Evolutionary conservation across 2,329 filamentous ascomycete species (phyloP), one percentile per base, ranked within the genome.

Genomic region (Gnomoniopsis smithogilvyi): DNA sequence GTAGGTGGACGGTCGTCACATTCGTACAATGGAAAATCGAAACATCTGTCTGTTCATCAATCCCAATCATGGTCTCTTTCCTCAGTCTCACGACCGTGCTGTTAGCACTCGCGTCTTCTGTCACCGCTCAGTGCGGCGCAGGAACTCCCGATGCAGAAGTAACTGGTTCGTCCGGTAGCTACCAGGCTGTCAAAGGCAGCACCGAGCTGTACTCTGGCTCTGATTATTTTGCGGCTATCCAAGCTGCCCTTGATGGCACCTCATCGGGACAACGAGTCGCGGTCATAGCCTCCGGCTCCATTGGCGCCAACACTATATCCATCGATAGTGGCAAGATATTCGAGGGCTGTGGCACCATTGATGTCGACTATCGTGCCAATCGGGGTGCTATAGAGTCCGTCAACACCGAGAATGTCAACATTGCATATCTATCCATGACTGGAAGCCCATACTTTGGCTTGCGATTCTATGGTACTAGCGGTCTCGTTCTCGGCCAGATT

Each of bases 391-490:
- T 85, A 51, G 81, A 85, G 68, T 76, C 76, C 0, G 72, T 77
- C 2, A 70, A 78, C 63, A 78, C 79, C 10, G 65, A 68, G 2
- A 76, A 76, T 60, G 81, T 83, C 17, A 70, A 76, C 46, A 85
- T 85, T 51, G 81, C 82, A 0, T 84, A 81, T 64, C 74, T 85
- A 3, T 80, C 69, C 54, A 80, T 85, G 80, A 83, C 81, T 3
- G 82, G 82, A 2, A 80, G 74, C 64, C 81, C 82, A 0, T 84
- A 84, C 68, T 85, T 85, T 57, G 82, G 80, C 2, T 65, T 85
- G 52, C 77, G 80, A 14, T 82, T 84, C 72, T 83, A 75, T 30
- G 82, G 82, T 14, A 79, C 77, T 0, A 70, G 68, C 15, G 73
- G 78, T 62, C 71, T 85, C 2, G 67, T 64, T 0, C 74, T 85